A percentile compares a stretch with the other conserved stretches of the same genome.
Conservation (phyloP, 768 basidiomycete species). For the Glaciozyma antarctica region DNA sequence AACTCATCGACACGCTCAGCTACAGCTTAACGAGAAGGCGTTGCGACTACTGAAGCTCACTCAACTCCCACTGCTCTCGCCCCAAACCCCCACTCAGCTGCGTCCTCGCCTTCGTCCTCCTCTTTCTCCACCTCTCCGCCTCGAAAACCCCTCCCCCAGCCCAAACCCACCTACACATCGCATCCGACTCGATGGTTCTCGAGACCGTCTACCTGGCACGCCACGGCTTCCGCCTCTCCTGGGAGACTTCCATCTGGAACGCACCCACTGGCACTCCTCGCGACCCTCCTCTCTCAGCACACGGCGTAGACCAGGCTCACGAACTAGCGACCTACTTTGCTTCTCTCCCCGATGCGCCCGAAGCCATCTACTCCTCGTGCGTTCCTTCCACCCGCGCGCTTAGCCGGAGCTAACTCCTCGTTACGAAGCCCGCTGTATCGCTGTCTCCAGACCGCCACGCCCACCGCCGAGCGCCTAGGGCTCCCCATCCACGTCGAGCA, state of each 20-base stretch:
- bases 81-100: no score
- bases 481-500: conserved; percentile 71
- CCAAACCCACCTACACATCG: neutral
- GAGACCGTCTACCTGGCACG: conserved; percentile 9
- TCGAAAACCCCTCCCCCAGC: no score
- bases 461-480: conserved; percentile 52
- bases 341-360: conserved; percentile 60
- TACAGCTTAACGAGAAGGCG: no score
- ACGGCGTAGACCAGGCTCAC: conserved; percentile 50
- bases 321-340: conserved; percentile 60
- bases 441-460: conserved; percentile 71
- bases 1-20: no score
- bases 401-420: neutral
- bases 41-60: no score
- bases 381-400: neutral
- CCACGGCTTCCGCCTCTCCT: conserved; percentile 24
- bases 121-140: no score
- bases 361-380: conserved; percentile 56
- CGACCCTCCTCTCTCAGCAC: conserved; percentile 26
- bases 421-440: conserved; percentile 59
- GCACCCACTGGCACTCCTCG: conserved; percentile 26
- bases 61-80: no score
- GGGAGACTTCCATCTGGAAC: conserved; percentile 25
- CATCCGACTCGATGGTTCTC: neutral
- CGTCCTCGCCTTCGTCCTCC: no score